A percentile compares a stretch with the other conserved stretches of the same genome.
Conservation (phyloP, 2,329 filamentous ascomycete genomes). For the Diaporthe amygdali region DNA sequence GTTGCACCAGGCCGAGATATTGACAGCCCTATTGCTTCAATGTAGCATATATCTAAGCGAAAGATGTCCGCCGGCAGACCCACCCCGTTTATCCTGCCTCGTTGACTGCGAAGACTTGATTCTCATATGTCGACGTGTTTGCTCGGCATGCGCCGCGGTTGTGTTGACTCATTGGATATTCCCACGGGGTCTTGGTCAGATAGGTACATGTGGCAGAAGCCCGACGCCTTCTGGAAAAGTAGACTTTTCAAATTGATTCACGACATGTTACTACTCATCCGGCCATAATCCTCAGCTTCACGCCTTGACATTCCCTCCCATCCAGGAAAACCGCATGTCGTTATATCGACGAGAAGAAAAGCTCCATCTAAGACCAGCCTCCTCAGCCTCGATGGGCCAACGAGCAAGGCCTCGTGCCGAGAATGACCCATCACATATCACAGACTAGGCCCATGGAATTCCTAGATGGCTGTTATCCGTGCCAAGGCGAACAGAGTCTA, state of each 20-base stretch:
- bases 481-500: background rate
- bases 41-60: background rate
- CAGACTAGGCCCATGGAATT: background rate
- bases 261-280: background rate
- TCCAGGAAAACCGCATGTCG: background rate
- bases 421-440: constrained; percentile 2
- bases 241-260: background rate
- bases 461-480: background rate
- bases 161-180: background rate
- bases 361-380: background rate
- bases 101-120: background rate
- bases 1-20: constrained; percentile 7
- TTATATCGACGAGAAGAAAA: background rate
- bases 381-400: background rate
- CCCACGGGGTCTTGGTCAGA: background rate
- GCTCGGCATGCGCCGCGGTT: background rate
- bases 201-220: background rate
- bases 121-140: background rate
- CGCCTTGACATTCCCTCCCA: background rate
- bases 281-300: background rate
- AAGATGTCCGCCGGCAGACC: background rate
- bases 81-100: background rate
- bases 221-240: background rate
- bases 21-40: background rate
- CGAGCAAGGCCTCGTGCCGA: background rate